Conservation (phyloP, 2,329 filamentous ascomycete species). For the Periglandula ipomoeae region DNA sequence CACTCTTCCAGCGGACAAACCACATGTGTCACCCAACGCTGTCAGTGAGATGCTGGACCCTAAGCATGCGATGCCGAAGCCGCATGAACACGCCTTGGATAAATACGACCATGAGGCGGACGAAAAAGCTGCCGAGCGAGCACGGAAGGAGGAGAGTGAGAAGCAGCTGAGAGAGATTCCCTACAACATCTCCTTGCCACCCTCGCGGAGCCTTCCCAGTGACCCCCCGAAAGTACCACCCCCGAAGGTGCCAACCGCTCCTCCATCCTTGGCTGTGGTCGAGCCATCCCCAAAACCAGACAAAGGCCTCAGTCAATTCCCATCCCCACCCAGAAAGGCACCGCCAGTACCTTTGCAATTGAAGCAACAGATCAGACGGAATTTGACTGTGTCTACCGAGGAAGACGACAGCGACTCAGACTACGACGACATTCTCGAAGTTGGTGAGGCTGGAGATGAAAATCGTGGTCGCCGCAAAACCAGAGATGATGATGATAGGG, state of each 20-base stretch:
- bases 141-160: slow-evolving; percentile 35
- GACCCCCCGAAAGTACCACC: slow-evolving; percentile 43
- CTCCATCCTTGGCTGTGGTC: slow-evolving; percentile 30
- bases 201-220: slow-evolving; percentile 46
- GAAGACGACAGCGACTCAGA: slow-evolving; percentile 67
- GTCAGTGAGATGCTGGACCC: slow-evolving; percentile 46
- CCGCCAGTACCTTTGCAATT: slow-evolving; percentile 81
- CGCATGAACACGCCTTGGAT: slow-evolving; percentile 49
- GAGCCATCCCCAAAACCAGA: slow-evolving; percentile 36
- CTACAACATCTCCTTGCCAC: slow-evolving; percentile 42
- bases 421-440: slow-evolving; percentile 69
- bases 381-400: slow-evolving; percentile 27
- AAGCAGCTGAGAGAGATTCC: slow-evolving; percentile 35
- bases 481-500: slow-evolving; percentile 75
- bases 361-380: slow-evolving; percentile 16
- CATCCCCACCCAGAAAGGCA: slow-evolving; percentile 63
- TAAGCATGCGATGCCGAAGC: slow-evolving; percentile 49
- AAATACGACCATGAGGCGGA: slow-evolving; percentile 47
- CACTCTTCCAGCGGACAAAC: slow-evolving; percentile 49
- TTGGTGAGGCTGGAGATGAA: slow-evolving; percentile 51
- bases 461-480: slow-evolving; percentile 73
- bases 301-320: slow-evolving; percentile 40
- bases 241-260: slow-evolving; percentile 35
- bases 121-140: slow-evolving; percentile 36
- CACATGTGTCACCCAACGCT: slow-evolving; percentile 29